These are phyloP conservation scores for Stachybotrys elegans DNA, from an alignment of 2,329 filamentous ascomycete genomes.

Conservation along the genomic window DNA sequence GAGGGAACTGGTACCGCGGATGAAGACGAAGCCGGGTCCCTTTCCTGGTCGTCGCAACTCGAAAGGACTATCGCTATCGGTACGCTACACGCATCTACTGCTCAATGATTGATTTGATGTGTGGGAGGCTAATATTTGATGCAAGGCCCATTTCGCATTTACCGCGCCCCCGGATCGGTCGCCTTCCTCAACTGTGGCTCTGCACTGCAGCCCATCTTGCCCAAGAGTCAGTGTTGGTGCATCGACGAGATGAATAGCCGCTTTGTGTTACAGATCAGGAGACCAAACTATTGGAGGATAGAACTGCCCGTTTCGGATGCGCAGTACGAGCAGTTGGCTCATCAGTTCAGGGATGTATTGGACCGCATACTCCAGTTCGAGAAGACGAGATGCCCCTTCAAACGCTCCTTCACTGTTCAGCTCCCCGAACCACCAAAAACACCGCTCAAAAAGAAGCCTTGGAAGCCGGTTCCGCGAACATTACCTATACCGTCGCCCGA, in stretches of 20 bases:
- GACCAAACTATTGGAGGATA: constrained; percentile 84
- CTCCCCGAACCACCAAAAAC: constrained; percentile 64
- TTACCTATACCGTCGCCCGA: too few relatives aligned
- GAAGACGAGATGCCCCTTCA: constrained; percentile 82
- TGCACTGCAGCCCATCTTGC: constrained; percentile 79
- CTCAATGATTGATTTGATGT: neutral
- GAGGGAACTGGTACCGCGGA: constrained; percentile 18
- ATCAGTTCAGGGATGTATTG: constrained; percentile 64
- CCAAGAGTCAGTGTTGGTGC: constrained; percentile 90
- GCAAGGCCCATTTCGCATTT: constrained; percentile 72
- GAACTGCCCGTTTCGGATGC: constrained; percentile 64
- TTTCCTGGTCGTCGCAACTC: constrained; percentile 69
- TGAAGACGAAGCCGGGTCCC: constrained; percentile 52
- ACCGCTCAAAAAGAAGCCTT: constrained; percentile 62
- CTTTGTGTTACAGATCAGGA: constrained; percentile 81
- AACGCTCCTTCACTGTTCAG: constrained; percentile 68
- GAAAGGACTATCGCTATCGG: constrained; percentile 78
- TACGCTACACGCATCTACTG: constrained; percentile 36
- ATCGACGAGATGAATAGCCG: constrained; percentile 74
- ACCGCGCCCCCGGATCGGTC: constrained; percentile 79
- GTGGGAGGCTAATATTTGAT: neutral
- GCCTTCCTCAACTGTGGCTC: constrained; percentile 83
- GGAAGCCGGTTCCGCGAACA: constrained; percentile 49
- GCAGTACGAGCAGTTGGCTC: constrained; percentile 48
- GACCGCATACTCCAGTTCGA: constrained; percentile 76